Evolutionary conservation across 176 grass and related monocot species (phyloP).

Genomic region (Hordeum vulgare): MorexV3_pseudomolecules_assembly NC_058521.1:136127452-136127951

Average conservation of each 20-base stretch:
- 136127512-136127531: conserved; percentile 35
- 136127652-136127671: conserved; percentile 57
- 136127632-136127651: conserved; percentile 15
- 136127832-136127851: conserved; percentile 37
- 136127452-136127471: conserved; percentile 29
- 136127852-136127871: conserved; percentile 55
- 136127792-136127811: conserved; percentile 55
- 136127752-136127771: conserved; percentile 48
- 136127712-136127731: conserved; percentile 45
- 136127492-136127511: conserved; percentile 52
- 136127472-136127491: conserved; percentile 45
- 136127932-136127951: conserved; percentile 47
- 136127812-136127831: conserved; percentile 52
- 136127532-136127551: conserved; percentile 27
- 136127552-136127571: conserved; percentile 37
- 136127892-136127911: conserved; percentile 34
- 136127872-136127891: conserved; percentile 29
- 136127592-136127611: conserved; percentile 51
- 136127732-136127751: conserved; percentile 46
- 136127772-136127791: conserved; percentile 24
- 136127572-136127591: conserved; percentile 19
- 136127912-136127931: conserved; percentile 63
- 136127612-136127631: conserved; percentile 26
- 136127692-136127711: conserved; percentile 54
- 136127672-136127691: conserved; percentile 39